Percentiles rank a stretch among this genome's conserved stretches.
These are phyloP conservation scores for Acacia concinna DNA, from an alignment of 331 rosid genomes.

Conservation along the genomic window DNA sequence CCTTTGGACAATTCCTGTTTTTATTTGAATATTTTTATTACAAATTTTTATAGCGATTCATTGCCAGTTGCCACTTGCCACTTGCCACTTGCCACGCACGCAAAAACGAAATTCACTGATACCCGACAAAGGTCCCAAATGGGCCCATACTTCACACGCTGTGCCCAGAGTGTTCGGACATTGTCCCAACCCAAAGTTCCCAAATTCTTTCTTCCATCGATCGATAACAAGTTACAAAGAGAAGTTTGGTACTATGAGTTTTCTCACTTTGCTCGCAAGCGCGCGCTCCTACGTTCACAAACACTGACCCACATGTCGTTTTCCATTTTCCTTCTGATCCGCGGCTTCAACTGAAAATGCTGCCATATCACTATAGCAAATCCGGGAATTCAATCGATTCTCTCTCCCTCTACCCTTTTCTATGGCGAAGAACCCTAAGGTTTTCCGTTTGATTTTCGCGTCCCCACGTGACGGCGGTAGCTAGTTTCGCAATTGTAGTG, in stretches of 20 bases:
- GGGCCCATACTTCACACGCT: not conserved
- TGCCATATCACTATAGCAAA: not conserved
- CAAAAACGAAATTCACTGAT: not conserved
- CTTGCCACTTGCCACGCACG: no score
- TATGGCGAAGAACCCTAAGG: constrained; percentile 46
- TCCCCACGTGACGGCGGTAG: not conserved
- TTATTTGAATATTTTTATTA: not conserved
- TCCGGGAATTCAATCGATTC: not conserved
- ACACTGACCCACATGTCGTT: not conserved
- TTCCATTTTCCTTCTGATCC: not conserved
- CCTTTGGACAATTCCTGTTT: not conserved
- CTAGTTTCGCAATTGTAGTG: not conserved
- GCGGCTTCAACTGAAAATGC: not conserved
- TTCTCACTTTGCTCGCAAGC: not conserved
- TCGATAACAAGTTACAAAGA: not conserved
- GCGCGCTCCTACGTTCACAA: not conserved
- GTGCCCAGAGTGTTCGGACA: not conserved
- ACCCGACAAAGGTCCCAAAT: not conserved
- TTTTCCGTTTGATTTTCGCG: not conserved
- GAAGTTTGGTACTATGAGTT: not conserved
- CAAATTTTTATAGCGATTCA: not conserved
- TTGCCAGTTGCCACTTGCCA: constrained; percentile 20
- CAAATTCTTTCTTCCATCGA: not conserved
- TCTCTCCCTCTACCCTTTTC: not conserved
- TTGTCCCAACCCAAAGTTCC: not conserved